Conservation (phyloP, 495 filamentous ascomycete genomes). For the Talaromyces thailandensis region DNA sequence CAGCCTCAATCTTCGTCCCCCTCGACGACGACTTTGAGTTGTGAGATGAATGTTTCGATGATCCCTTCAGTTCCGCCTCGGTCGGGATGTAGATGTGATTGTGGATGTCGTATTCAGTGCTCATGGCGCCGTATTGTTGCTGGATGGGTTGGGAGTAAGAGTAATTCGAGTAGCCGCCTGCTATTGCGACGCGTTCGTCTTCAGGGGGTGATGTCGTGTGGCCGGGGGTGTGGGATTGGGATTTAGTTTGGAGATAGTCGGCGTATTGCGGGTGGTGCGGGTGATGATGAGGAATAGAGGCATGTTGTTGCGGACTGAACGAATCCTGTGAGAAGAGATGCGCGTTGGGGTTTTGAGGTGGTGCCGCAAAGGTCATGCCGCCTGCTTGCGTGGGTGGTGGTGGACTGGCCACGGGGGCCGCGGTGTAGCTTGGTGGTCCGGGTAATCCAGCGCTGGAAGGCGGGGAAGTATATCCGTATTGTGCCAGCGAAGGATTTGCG, state of each 20-base stretch:
- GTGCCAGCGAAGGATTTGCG: conserved; percentile 10
- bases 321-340: conserved; percentile 27
- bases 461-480: conserved; percentile 1
- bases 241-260: conserved; percentile 15
- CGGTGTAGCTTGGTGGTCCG: conserved; percentile 16
- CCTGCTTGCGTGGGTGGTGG: conserved; percentile 12
- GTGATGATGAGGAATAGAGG: conserved; percentile 6
- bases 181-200: conserved; percentile 14
- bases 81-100: conserved; percentile 71
- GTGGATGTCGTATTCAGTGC: conserved; percentile 58
- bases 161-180: conserved; percentile 48
- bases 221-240: not conserved
- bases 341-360: conserved; percentile 36
- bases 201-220: not conserved
- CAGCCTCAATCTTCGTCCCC: conserved; percentile 55
- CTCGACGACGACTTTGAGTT: conserved; percentile 31
- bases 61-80: conserved; percentile 43
- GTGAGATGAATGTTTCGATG: conserved; percentile 40
- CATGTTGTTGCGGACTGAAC: not conserved
- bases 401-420: conserved; percentile 16
- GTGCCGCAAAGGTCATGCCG: conserved; percentile 34
- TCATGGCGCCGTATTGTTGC: conserved; percentile 18
- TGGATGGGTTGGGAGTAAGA: conserved; percentile 37
- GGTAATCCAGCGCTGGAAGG: conserved; percentile 1
- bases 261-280: conserved; percentile 15